A percentile compares a stretch with the other conserved stretches of the same genome.
Evolutionary conservation across 1,284 basidiomycete genomes (phyloP).

Genomic region (Phylloboletellus chloephorus): DNA sequence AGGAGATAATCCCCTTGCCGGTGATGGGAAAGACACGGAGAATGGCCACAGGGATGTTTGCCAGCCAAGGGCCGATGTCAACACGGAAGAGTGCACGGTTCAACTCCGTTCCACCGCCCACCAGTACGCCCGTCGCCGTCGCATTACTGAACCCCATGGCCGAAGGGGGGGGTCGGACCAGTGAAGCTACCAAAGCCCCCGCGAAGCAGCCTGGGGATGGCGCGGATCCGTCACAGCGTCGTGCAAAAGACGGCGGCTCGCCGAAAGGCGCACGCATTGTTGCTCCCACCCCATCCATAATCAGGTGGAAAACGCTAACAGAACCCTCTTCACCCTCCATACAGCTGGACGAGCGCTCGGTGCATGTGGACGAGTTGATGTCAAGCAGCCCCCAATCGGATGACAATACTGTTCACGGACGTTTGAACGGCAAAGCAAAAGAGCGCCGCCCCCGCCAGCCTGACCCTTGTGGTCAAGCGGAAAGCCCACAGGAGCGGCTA

Average conservation of each 20-base stretch:
- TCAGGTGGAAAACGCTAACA: slow-evolving; percentile 25
- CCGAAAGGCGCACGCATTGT: neutral
- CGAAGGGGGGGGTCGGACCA: neutral
- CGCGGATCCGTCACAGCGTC: slow-evolving; percentile 1
- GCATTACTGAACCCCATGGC: slow-evolving; percentile 2
- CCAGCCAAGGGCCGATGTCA: slow-evolving; percentile 10
- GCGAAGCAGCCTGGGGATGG: slow-evolving; percentile 9
- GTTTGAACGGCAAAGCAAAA: slow-evolving; percentile 3
- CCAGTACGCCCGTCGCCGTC: slow-evolving; percentile 10
- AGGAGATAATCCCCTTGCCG: slow-evolving; percentile 4
- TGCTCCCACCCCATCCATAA: slow-evolving; percentile 13
- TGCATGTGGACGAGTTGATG: slow-evolving; percentile 36
- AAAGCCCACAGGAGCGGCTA: slow-evolving; percentile 26
- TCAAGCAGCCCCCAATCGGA: slow-evolving; percentile 32
- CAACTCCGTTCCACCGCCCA: slow-evolving; percentile 5
- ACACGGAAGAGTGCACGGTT: slow-evolving; percentile 16
- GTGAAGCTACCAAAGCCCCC: slow-evolving; percentile 13
- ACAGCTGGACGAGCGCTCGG: slow-evolving; percentile 15
- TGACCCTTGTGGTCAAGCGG: slow-evolving; percentile 1
- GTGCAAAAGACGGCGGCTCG: neutral
- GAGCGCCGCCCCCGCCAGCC: slow-evolving; percentile 3
- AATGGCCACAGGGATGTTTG: neutral
- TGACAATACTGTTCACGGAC: neutral
- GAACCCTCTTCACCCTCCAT: slow-evolving; percentile 22
- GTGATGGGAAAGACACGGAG: slow-evolving; percentile 5